These are phyloP conservation scores for Ophiostoma sp. DNA, from an alignment of 2,329 filamentous ascomycete species.

Conservation along the genomic window DNA sequence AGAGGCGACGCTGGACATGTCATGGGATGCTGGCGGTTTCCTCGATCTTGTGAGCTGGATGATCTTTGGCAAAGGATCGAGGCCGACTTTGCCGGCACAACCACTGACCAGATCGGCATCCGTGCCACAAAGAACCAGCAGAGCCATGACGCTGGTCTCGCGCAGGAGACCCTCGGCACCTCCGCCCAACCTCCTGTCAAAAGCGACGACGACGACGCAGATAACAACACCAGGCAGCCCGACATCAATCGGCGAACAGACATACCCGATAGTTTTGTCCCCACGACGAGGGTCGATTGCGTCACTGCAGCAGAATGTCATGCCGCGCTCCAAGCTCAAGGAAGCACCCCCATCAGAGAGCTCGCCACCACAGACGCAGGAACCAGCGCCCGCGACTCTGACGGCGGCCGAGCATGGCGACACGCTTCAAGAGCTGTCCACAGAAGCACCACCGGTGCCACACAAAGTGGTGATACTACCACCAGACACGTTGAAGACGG, in stretches of 20 bases:
- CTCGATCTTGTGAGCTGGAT: constrained; percentile 9
- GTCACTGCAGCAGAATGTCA: background rate
- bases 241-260: background rate
- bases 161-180: background rate
- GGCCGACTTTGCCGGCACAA: background rate
- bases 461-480: background rate
- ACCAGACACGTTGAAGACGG: background rate
- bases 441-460: background rate
- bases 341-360: background rate
- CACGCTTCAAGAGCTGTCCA: background rate
- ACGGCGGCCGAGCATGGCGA: background rate
- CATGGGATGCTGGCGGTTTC: background rate
- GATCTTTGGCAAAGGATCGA: background rate
- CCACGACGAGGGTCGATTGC: background rate
- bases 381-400: background rate
- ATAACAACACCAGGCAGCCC: background rate
- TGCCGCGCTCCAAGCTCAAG: background rate
- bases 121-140: background rate
- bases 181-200: background rate
- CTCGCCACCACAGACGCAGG: background rate
- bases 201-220: background rate
- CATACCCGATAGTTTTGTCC: background rate
- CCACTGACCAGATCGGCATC: background rate
- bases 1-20: constrained; percentile 3
- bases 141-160: background rate